Base-by-base conservation (phyloP, 164 flowering plant genomes). In the Vitis rupestris region DNA sequence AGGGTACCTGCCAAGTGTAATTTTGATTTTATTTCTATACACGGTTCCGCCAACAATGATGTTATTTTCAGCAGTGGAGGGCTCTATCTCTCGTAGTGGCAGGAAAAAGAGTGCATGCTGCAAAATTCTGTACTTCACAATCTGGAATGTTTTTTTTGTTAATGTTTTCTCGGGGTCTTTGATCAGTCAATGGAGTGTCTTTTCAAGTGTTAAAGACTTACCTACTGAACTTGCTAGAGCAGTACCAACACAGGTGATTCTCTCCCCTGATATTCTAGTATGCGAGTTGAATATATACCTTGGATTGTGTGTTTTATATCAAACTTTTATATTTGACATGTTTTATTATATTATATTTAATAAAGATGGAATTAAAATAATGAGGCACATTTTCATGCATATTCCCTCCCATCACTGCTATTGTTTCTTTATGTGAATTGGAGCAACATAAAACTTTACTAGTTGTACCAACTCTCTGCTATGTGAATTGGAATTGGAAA, bases 71-170 rank as follows among this genome's bases (percentile, higher is more conserved):
- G 79, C 88, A 14, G 52, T 90, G 47, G 97, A 93, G 86, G 99
- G 99, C 14, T 69, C 83, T 51, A 78, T 85, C 51, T 91, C 98
- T 64, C 94, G 85, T 37, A 88, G 98, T 82, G 87, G 84, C 64
- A 86, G 98, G 87, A 93, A 93, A 83, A 88, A 66, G 73, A 92
- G 94, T 74, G 90, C 99, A 72, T 88, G 97, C 84, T 73, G 74
- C 70, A 95, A 93, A 80, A 85, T 93, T 13, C 52, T 93, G 70
- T 86, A 78, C 78, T 95, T 95, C 81, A 81, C 86, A 27, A 89
- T 95, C 57, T 95, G 97, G 99, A 92, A 93, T 66, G 91, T 95
- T 11, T 95, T 93, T 85, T 91, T 95, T 81, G 94, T 86, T 63
- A 93, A 93, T 77, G 85, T 93, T 67, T 73, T 90, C 16, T 85